These are phyloP conservation scores for Hericium rajendrae DNA, from an alignment of 768 basidiomycete genomes.

Conservation along the genomic window DNA sequence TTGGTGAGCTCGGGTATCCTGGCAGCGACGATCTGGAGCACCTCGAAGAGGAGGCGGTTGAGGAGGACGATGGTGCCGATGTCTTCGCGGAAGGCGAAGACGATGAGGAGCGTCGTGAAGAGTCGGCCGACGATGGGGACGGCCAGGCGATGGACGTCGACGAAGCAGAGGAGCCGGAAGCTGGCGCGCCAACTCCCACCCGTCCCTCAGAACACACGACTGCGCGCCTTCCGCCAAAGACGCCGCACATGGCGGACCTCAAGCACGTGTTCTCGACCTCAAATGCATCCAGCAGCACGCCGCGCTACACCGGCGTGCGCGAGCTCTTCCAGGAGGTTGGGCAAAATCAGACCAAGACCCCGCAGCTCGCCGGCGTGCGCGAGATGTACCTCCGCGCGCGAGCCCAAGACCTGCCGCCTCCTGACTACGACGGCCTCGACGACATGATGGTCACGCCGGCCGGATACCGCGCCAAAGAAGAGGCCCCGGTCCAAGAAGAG, in stretches of 20 bases:
- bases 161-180: conserved; percentile 23
- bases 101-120: conserved; percentile 17
- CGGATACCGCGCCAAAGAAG: conserved; percentile 13
- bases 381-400: conserved; percentile 21
- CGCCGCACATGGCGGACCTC: conserved; percentile 22
- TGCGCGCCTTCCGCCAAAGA: conserved; percentile 12
- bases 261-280: conserved; percentile 23
- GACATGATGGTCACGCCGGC: conserved; percentile 24
- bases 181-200: not conserved
- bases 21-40: not conserved
- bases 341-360: conserved; percentile 18
- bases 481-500: conserved; percentile 1
- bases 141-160: conserved; percentile 21
- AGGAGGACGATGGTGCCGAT: not conserved
- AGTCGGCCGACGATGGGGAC: conserved; percentile 37
- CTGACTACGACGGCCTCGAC: conserved; percentile 19
- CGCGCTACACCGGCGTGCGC: conserved; percentile 22
- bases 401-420: conserved; percentile 14
- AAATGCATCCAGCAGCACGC: conserved; percentile 9
- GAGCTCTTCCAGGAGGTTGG: conserved; percentile 21
- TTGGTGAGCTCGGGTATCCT: not conserved
- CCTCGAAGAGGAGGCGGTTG: not conserved
- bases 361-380: conserved; percentile 25
- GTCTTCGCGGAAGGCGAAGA: conserved; percentile 7
- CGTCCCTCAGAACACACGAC: conserved; percentile 1